A percentile compares a stretch with the other conserved stretches of the same genome.
Conservation (phyloP, 2,329 filamentous ascomycete genomes). For the Ascochyta lentis region DNA sequence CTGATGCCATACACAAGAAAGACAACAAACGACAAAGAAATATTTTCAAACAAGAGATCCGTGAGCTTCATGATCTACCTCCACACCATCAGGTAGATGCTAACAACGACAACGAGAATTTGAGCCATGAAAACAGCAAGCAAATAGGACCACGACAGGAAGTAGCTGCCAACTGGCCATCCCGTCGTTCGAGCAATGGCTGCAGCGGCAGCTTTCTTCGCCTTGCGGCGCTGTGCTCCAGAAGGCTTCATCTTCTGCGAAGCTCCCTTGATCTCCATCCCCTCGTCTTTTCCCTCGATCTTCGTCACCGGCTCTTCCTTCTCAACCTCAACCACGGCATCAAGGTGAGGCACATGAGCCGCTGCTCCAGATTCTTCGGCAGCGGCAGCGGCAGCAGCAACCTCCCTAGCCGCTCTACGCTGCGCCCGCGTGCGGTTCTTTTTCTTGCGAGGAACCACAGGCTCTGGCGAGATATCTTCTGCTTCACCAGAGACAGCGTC, state of each 20-base stretch:
- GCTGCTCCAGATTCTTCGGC: background rate
- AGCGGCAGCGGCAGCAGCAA: background rate
- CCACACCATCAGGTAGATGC: background rate
- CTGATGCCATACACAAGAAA: too few species aligned
- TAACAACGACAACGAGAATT: background rate
- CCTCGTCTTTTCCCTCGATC: too few species aligned
- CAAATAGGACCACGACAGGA: background rate
- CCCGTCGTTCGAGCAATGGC: background rate
- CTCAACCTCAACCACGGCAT: background rate
- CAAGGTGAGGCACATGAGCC: background rate
- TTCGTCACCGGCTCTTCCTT: background rate
- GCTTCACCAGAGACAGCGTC: background rate
- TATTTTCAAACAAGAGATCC: background rate
- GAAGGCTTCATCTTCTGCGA: background rate
- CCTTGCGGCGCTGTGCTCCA: background rate
- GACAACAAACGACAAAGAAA: too few species aligned
- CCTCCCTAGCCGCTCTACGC: background rate
- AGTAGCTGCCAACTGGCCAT: background rate
- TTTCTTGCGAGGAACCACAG: background rate
- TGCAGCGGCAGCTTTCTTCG: background rate
- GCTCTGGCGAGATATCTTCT: background rate
- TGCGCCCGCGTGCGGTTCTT: background rate
- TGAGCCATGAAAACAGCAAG: background rate
- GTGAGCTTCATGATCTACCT: background rate
- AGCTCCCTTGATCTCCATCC: too few species aligned